Base-by-base conservation (phyloP, 73 alveolate genomes). In the Tetrahymena malaccensis region DNA sequence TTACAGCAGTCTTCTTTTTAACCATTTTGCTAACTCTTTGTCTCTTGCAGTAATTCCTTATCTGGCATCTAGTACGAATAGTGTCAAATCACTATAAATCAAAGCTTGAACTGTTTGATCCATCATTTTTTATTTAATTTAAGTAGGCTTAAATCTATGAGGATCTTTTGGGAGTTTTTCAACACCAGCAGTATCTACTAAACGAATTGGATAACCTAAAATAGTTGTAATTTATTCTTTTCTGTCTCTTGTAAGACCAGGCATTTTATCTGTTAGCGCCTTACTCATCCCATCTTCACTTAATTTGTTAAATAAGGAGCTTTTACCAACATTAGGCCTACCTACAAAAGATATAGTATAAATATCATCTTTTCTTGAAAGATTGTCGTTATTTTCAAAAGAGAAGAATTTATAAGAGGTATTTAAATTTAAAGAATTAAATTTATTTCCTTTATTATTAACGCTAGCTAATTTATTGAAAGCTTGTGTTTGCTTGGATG, bases 161-260 rank as follows among this genome's bases (percentile, higher is more conserved):
- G 95, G 97, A 15, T 85, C 94, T n/a, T 31, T 70, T 70, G 89
- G 89, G 17, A 70, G 37, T 22, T 94, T 95, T 70, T 98, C 99
- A 94, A 96, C 97, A 22, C 99, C 99, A 55, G 99, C 99, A 0
- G 99, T 98, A 96, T 98, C 99, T 19, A 98, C 98, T 25, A 98
- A 55, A 93, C 98, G 95, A 16, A 98, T 94, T 4, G 99, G 98
- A 89, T 70, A 34, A 97, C 98, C 97, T 43, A 40, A 70, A 85
- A 50, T 38, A 94, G 43, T 43, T 94, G 93, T 96, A 8, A 96
- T 44, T 85, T 96, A 98, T 94, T 97, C 98, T 55, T 95, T 97
- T 95, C 99, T 93, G 89, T 97, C 99, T 50, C 99, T 93, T 2
- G 99, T 97, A 0, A 97, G 43, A 10, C 97, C 98, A 43, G 98